Evolutionary conservation across 352 stramenopile species (phyloP), one percentile per base, ranked within the genome.

Genomic region (Globisporangium cylindrosporum): DNA sequence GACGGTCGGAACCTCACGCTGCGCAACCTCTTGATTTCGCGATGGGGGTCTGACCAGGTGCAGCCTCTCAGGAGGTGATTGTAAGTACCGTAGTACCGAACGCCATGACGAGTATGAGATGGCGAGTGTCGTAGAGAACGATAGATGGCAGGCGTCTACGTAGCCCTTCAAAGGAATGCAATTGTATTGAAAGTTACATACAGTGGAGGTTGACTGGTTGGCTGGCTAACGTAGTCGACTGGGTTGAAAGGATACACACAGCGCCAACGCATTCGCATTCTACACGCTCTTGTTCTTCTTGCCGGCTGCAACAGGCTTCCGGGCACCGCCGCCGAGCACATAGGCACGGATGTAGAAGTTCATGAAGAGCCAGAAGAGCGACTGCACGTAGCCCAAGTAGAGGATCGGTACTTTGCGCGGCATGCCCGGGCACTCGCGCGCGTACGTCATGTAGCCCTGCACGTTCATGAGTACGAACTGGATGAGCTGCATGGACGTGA

Each of bases 381-480:
- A 93, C 60, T 98, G 73, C 77, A 99, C 98, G 82, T 99, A 99
- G 54, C 92, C 77, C 53, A 98, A 84, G 80, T 99, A 99, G 32
- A 97, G 78, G 24, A 89, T 71, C 0, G 86, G 92, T 57, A 99
- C 81, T 72, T 86, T 88, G 34, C 67, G 38, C 3, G 86, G 86
- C 34, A 88, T 87, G 66, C 91, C 91, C 63, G 97, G 80, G 43
- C 87, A 96, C 74, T 92, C 95, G 80, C 96, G 97, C 48, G 81
- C 90, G 38, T 95, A 77, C 66, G 80, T 89, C 32, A 90, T 70
- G 70, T 88, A 84, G 18, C 79, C 82, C 71, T 93, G 86, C 32
- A 90, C 77, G 70, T 93, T 89, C 84, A 94, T 93, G 57, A 74
- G 85, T 15, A 93, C 60, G 69, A 99, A 99, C 80, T 99, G 96